Evolutionary conservation across 2,329 filamentous ascomycete species (phyloP), one percentile per base, ranked within the genome.

Genomic region (Elsinoe australis): DNA sequence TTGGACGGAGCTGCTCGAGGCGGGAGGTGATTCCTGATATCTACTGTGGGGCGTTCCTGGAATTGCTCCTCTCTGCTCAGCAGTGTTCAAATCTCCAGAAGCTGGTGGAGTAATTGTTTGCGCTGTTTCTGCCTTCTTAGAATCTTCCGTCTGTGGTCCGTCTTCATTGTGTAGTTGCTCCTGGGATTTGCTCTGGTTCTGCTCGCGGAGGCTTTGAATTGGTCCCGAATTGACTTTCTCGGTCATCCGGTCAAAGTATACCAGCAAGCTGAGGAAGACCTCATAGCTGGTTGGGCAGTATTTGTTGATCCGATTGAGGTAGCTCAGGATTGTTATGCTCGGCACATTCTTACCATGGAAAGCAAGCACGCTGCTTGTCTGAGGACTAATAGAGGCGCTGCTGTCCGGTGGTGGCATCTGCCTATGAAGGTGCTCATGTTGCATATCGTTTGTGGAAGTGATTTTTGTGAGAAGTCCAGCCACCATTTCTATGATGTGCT

Each of bases 181-280:
- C 3, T 26, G 21, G 12, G 32, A 17, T 9, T 33, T 32, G 3
- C 56, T 69, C 61, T 66, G 79, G 71, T 70, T 72, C 35, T 67
- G 67, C 54, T 70, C 68, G 55, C 61, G 67, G 76, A 82, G 60
- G 53, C 76, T 79, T 61, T 83, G 79, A 64, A 84, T 75, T 5
- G 87, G 83, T 50, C 83, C 75, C 35, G 84, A 82, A 62, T 96
- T 96, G 51, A 96, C 88, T 51, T 87, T 79, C 64, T 96, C 92
- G 34, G 90, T 95, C 92, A 98, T 98, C 53, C 92, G 85, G 64
- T 98, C 92, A 67, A 98, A 98, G 67, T 96, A 98, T 24, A 98
- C 89, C 49, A 98, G 70, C 59, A 98, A 69, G 62, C 89, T 95
- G 52, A 98, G 71, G 62, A 98, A 98, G 0, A 98, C 92, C 67